A percentile compares a stretch with the other conserved stretches of the same genome.
These are phyloP conservation scores for Canavalia gladiata DNA, from an alignment of 306 rosid species.

Conservation along the genomic window DNA sequence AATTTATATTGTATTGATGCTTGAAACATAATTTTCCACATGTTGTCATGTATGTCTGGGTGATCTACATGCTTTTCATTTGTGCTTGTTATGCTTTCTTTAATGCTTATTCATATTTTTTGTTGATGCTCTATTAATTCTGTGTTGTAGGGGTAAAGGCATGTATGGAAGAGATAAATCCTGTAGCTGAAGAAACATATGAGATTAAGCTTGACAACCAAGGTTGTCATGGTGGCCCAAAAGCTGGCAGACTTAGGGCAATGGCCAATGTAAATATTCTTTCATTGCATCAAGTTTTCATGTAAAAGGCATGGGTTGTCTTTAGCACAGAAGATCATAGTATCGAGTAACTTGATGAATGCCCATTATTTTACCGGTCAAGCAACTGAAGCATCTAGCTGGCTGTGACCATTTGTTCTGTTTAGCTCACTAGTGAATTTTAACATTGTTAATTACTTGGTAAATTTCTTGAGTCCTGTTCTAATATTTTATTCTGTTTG, in stretches of 20 bases:
- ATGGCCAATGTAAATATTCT: constrained; percentile 62
- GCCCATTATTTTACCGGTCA: constrained; percentile 16
- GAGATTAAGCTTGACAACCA: constrained; percentile 85
- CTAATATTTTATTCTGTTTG: constrained; percentile 39
- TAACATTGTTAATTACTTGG: neutral
- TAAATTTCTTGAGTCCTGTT: constrained; percentile 4
- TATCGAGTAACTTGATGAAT: constrained; percentile 31
- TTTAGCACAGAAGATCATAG: constrained; percentile 11
- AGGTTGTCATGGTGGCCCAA: constrained; percentile 85
- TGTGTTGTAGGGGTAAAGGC: constrained; percentile 81
- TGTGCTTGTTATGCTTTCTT: constrained; percentile 17
- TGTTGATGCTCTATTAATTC: constrained; percentile 34
- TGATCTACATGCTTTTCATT: neutral
- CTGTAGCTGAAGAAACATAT: constrained; percentile 76
- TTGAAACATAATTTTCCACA: neutral
- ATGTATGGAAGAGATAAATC: constrained; percentile 64
- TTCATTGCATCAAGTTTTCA: constrained; percentile 29
- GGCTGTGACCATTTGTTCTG: constrained; percentile 22
- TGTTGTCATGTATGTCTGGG: too few relatives aligned
- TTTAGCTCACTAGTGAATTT: constrained; percentile 11
- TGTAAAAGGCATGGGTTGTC: constrained; percentile 31
- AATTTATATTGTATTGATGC: neutral
- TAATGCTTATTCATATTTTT: constrained; percentile 23
- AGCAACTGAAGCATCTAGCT: constrained; percentile 38
- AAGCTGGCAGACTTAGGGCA: constrained; percentile 79